Evolutionary conservation across 1,284 basidiomycete species (phyloP).

Genomic region (Wallemia hederae): DNA sequence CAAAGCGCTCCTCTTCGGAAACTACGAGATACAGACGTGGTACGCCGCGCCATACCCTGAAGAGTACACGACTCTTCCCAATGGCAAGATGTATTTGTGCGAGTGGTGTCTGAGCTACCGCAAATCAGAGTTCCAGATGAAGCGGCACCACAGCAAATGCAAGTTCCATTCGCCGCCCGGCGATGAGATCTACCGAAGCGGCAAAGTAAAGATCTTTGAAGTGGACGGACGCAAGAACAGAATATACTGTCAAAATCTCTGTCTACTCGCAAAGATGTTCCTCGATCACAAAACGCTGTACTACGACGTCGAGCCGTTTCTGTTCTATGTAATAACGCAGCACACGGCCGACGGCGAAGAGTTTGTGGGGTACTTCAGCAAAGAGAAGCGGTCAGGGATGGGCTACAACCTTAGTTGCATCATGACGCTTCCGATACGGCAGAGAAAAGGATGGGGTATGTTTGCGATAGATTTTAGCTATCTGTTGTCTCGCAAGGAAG

Average conservation of each 20-base stretch:
- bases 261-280: conserved; percentile 95
- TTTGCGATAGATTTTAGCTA: conserved; percentile 92
- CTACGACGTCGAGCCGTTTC: conserved; percentile 96
- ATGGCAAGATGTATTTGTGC: conserved; percentile 84
- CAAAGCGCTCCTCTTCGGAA: conserved; percentile 69
- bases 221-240: conserved; percentile 97
- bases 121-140: conserved; percentile 71
- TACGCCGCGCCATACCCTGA: conserved; percentile 97
- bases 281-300: conserved; percentile 97
- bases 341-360: conserved; percentile 63
- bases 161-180: conserved; percentile 83
- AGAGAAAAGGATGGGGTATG: conserved; percentile 82
- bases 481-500: conserved; percentile 80
- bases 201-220: conserved; percentile 69
- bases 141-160: conserved; percentile 80
- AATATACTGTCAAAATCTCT: conserved; percentile 99
- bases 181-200: conserved; percentile 91
- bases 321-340: conserved; percentile 95
- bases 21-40: conserved; percentile 90
- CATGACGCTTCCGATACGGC: conserved; percentile 88
- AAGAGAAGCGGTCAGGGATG: conserved; percentile 87
- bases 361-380: conserved; percentile 96
- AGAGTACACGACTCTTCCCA: conserved; percentile 77
- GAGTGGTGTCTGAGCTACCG: conserved; percentile 97
- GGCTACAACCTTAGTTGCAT: conserved; percentile 97